Evolutionary conservation across 2,329 filamentous ascomycete genomes (phyloP).

Genomic region (Lecanicillium sp.): DNA sequence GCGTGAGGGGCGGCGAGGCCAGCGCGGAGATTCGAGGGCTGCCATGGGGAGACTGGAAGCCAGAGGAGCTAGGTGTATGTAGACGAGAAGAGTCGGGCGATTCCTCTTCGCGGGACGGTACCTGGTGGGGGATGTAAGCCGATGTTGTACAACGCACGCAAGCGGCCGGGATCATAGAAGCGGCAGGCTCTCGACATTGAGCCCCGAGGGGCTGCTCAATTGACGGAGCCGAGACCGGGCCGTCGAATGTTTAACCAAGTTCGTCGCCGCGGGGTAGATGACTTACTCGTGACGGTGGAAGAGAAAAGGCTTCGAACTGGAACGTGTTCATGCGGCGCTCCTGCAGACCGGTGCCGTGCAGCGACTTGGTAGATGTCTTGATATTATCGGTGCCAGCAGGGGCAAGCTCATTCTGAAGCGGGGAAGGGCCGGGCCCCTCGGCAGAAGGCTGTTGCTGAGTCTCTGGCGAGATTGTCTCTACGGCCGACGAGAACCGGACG

Average conservation of each 20-base stretch:
- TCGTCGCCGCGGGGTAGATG: constrained; percentile 5
- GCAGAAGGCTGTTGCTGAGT: constrained; percentile 14
- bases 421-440: constrained; percentile 14
- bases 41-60: constrained; percentile 55
- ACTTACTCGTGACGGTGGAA: constrained; percentile 76
- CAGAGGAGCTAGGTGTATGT: constrained; percentile 56
- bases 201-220: too few relatives aligned
- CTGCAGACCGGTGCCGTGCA: constrained; percentile 71
- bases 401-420: constrained; percentile 23
- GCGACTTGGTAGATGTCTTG: constrained; percentile 59
- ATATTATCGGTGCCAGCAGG: constrained; percentile 54
- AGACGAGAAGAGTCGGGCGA: constrained; percentile 54
- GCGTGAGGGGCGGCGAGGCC: constrained; percentile 84
- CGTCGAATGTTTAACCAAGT: too few relatives aligned
- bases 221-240: too few relatives aligned
- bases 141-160: not conserved
- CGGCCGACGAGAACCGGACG: constrained; percentile 64
- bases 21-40: constrained; percentile 63
- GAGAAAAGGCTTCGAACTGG: constrained; percentile 82
- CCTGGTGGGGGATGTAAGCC: constrained; percentile 27
- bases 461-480: constrained; percentile 53
- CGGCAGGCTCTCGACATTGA: too few relatives aligned
- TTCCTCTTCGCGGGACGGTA: constrained; percentile 51
- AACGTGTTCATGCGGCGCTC: constrained; percentile 78
- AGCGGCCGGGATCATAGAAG: too few relatives aligned